phyloP scores from a whole-genome alignment of 2,329 filamentous ascomycete species.

The Fusarium nurragi region DNA sequence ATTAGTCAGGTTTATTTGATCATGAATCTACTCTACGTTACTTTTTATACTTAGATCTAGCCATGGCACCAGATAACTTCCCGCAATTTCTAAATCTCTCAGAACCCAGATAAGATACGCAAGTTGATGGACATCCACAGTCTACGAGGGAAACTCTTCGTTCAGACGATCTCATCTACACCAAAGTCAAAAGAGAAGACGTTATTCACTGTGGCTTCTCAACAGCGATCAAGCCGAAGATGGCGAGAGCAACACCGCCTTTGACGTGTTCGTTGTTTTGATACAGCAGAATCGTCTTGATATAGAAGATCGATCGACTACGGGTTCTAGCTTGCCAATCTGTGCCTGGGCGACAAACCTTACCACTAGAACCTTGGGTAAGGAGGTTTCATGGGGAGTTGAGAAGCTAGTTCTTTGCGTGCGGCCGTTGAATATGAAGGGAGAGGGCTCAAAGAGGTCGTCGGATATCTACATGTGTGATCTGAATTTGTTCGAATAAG shows the following conservation, averaged over 20 bases:
- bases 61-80: slow-evolving; percentile 7
- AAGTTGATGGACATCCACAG: rapidly evolving
- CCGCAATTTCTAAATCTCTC: slow-evolving; percentile 3
- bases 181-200: slow-evolving; percentile 13
- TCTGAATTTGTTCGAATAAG: not conserved
- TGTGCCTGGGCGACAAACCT: not conserved
- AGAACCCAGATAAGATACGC: not conserved
- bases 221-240: not conserved
- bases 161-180: not conserved
- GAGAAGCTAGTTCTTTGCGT: not conserved
- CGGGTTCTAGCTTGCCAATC: not conserved
- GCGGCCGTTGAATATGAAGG: not conserved
- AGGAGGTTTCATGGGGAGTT: not conserved
- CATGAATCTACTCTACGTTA: no score
- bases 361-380: not conserved
- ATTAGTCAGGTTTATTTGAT: no score
- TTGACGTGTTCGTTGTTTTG: slow-evolving; percentile 10
- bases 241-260: not conserved
- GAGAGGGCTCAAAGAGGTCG: not conserved
- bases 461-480: not conserved
- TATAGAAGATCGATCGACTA: not conserved
- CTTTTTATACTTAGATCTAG: not conserved
- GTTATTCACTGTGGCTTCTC: not conserved
- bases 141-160: not conserved
- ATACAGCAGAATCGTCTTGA: not conserved